Evolutionary conservation across 805 yeast species (phyloP).

Genomic region (Yueomyces sp.): DNA sequence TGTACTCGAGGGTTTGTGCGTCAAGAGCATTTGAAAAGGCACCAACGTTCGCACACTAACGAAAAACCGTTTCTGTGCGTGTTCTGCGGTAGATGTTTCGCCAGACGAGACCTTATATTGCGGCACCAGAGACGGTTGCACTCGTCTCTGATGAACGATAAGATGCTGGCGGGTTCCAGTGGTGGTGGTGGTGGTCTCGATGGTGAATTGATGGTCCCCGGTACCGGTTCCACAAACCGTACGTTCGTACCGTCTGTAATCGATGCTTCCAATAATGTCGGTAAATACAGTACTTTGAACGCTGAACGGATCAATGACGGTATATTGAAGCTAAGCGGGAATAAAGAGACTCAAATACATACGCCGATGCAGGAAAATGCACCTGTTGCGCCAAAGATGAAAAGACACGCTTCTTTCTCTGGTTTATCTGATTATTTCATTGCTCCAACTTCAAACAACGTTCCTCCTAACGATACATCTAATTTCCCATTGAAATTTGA

Average conservation of each 20-base stretch:
- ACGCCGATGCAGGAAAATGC: slow-evolving; percentile 17
- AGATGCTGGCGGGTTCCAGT: not conserved
- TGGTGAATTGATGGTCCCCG: not conserved
- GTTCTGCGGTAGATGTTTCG: slow-evolving; percentile 90
- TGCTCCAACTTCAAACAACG: not conserved
- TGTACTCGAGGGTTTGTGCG: slow-evolving; percentile 95
- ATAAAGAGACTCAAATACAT: slow-evolving; percentile 27
- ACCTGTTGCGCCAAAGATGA: slow-evolving; percentile 13
- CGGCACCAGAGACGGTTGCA: slow-evolving; percentile 94
- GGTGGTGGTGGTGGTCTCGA: not conserved
- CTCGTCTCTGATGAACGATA: slow-evolving; percentile 25
- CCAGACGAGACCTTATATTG: slow-evolving; percentile 72
- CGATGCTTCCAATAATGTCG: slow-evolving; percentile 1
- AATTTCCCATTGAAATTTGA: not conserved
- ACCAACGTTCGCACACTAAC: slow-evolving; percentile 87
- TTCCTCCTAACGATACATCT: not conserved
- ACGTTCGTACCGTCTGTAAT: slow-evolving; percentile 1
- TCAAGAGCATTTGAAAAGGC: slow-evolving; percentile 85
- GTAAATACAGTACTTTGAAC: not conserved
- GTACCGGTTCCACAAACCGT: not conserved
- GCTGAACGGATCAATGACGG: slow-evolving; percentile 16
- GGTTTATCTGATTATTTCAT: slow-evolving; percentile 23
- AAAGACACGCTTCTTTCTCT: slow-evolving; percentile 29
- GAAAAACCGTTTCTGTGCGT: slow-evolving; percentile 96
- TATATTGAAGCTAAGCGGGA: slow-evolving; percentile 27